Evolutionary conservation across 164 flowering plant species (phyloP).

Genomic region (Nelumbo lutea): DNA sequence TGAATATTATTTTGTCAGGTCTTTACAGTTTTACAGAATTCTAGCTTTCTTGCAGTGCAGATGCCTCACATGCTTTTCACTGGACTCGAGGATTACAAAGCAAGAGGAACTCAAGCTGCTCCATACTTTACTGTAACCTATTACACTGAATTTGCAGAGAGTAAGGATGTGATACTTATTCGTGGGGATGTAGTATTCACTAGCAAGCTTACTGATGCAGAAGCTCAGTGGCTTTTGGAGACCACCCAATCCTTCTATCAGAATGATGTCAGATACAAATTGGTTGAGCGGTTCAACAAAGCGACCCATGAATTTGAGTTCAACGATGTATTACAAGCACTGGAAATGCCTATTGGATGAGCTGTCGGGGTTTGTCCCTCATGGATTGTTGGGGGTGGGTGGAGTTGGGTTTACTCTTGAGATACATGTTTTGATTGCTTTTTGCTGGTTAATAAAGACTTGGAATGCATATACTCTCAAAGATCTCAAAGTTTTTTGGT

Average conservation of each 20-base stretch:
- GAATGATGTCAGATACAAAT: constrained; percentile 74
- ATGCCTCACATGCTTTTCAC: constrained; percentile 87
- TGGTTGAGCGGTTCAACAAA: constrained; percentile 84
- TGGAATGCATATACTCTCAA: too few relatives aligned
- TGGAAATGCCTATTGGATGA: constrained; percentile 70
- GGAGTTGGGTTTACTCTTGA: not conserved
- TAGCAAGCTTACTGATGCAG: constrained; percentile 76
- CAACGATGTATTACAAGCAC: constrained; percentile 69
- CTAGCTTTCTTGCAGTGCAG: constrained; percentile 54
- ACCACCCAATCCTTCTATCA: constrained; percentile 80
- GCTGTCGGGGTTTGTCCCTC: not conserved
- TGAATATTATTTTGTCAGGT: too few relatives aligned
- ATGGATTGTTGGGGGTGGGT: not conserved
- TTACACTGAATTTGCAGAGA: constrained; percentile 80
- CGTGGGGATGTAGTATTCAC: constrained; percentile 87
- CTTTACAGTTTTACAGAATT: not conserved
- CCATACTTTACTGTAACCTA: constrained; percentile 73
- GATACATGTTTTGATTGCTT: not conserved
- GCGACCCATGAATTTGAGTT: constrained; percentile 83
- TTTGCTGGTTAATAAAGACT: not conserved
- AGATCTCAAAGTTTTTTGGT: too few relatives aligned
- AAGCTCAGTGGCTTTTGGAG: constrained; percentile 85
- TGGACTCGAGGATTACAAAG: constrained; percentile 97
- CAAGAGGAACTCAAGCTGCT: constrained; percentile 93
- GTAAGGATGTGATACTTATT: constrained; percentile 80